Evolutionary conservation across 23 red algal genomes (phyloP), one percentile per base, ranked within the genome.

Genomic region (Gracilaria gracilis): DNA sequence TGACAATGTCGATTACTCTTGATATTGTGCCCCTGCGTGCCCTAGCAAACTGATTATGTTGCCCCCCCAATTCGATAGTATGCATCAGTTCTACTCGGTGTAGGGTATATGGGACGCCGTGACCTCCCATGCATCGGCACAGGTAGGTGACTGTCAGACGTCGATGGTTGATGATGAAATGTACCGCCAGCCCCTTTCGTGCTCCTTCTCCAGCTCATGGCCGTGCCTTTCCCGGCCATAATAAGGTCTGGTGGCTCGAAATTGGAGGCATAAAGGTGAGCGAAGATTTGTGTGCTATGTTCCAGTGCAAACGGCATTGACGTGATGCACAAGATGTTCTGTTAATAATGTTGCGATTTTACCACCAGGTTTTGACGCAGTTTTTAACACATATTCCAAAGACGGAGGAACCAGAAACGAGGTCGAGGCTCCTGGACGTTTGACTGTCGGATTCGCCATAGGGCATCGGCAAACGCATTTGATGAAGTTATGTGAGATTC

Each of bases 151-250:
- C 89, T 92, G 48, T 92, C 89, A 57, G 89, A 92, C 14, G 89
- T 92, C 6, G 89, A 92, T 29, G 89, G 79, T 54, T 92, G 89
- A 57, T 83, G 32, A 53, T 77, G 89, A 84, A 92, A 84, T 9
- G 70, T 80, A 50, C 89, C 89, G 28, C 89, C 89, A 29, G 89
- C 89, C 12, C 66, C 89, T 61, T 92, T 79, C 78, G 78, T 92
- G 67, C 89, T 92, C 58, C 89, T 59, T 46, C 39, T 69, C 79
- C 89, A 92, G 40, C 89, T 92, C 28, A 84, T 77, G 33, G 89
- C 71, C 39, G 79, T 79, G 40, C 79, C 89, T 27, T 70, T 57
- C 20, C 66, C 77, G 61, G 49, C 59, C 29, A 33, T 44, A 35
- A 65, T 80, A 61, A 14, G 48, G 75, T 33, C 86, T 33, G 17